These are phyloP conservation scores for Corchorus capsularis DNA, from an alignment of 345 rosid genomes.

Conservation along the genomic window DNA sequence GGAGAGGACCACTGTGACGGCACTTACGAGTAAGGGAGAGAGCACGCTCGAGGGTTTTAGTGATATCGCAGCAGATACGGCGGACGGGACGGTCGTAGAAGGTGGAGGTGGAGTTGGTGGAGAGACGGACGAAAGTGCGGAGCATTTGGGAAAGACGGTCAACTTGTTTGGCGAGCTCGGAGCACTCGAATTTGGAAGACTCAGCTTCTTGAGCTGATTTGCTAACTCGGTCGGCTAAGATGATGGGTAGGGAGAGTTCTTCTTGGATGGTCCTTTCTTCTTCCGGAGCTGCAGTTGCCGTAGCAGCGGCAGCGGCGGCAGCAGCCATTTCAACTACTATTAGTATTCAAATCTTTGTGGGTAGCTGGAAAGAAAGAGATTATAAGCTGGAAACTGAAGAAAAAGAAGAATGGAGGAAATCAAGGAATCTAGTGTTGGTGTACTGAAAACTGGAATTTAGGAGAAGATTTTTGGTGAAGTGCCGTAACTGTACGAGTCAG, in stretches of 20 bases:
- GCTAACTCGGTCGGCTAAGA: conserved; percentile 48
- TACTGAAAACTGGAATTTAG: too few species aligned
- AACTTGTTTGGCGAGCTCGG: conserved; percentile 47
- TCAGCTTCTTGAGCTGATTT: conserved; percentile 44
- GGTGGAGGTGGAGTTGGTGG: conserved; percentile 37
- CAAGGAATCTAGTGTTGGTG: too few species aligned
- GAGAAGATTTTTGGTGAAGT: too few species aligned
- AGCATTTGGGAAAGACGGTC: conserved; percentile 54
- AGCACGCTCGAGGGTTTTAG: conserved; percentile 61
- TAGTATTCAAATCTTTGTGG: too few species aligned
- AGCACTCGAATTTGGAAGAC: conserved; percentile 46
- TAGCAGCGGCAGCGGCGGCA: conserved; percentile 9
- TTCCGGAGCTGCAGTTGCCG: conserved; percentile 2
- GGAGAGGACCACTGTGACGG: conserved; percentile 50
- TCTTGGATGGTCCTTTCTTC: conserved; percentile 37
- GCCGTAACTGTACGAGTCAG: too few species aligned
- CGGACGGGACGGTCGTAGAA: conserved; percentile 63
- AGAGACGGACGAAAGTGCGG: conserved; percentile 53
- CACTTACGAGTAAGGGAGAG: conserved; percentile 56
- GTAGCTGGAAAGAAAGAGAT: too few species aligned
- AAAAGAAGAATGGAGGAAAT: too few species aligned
- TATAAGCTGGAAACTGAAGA: too few species aligned
- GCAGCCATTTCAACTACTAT: too few species aligned
- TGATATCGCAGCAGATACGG: conserved; percentile 50
- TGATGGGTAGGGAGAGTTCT: conserved; percentile 39